Base-by-base conservation (phyloP, 1,284 basidiomycete genomes). In the Jaminaea rosea region DNA sequence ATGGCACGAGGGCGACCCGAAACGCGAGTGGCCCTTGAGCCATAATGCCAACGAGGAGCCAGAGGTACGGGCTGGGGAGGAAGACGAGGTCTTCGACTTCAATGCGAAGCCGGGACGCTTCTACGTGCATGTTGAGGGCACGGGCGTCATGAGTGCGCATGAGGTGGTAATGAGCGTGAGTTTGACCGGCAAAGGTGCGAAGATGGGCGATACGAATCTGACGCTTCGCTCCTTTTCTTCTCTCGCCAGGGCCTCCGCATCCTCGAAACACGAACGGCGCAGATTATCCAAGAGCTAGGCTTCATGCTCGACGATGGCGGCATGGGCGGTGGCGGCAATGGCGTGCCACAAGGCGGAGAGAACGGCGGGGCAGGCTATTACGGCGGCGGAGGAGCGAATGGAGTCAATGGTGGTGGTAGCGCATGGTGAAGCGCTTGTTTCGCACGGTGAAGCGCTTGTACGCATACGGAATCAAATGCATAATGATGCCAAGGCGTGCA, bases 1-100 rank as follows among this genome's bases (percentile, higher is more conserved):
- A 75, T 98, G 94, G 94, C 91, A 82, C 73, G 94, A 99, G 77
- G 32, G 59, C 24, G 69, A 73, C 51, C 65, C 67, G 19, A 69
- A 67, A 42, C 59, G 64, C 27, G 70, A 73, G 50, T 73, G 70
- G 70, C 70, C 70, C 7, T 57, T 65, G 27, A 60, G 59, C 5
- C 55, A 64, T 15, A 72, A 72, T 44, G 69, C 71, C 3, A 57
- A 62, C 13, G 58, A 65, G 29, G 69, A 73, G 47, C 39, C 26
- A 2, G 49, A 48, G 32, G 60, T 65, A 28, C 55, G 57, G 23
- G 65, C 67, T 49, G 60, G 59, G 13, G 63, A 59, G 26, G 65
- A 62, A 10, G n/a, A n/a, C n/a, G n/a, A n/a, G n/a, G n/a, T n/a
- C n/a, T 72, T 69, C 37, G 68, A 72, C 50, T 69, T 64, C 44